phyloP scores from a whole-genome alignment of 225 moss, liverwort and hornwort species.

The Pseudoscleropodium purum region DNA sequence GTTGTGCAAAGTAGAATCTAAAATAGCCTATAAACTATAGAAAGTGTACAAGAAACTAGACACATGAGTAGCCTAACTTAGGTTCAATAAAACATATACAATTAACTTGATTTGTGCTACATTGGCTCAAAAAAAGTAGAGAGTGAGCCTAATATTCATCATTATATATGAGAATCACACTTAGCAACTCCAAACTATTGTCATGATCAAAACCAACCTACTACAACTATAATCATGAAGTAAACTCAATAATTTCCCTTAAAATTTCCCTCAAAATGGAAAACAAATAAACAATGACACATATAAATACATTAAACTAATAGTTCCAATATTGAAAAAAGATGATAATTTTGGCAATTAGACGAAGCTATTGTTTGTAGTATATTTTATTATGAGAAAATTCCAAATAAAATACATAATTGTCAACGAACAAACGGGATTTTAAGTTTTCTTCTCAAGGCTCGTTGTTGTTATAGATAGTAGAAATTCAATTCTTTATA shows the following conservation, averaged over 20 bases:
- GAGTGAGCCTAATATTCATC: not conserved
- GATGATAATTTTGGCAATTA: not conserved
- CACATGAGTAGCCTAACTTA: too few relatives aligned
- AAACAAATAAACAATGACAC: accelerated
- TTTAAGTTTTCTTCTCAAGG: not conserved
- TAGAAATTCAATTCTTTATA: not conserved
- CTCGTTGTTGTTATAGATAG: not conserved
- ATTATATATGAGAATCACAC: not conserved
- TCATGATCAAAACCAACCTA: not conserved
- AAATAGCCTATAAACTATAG: not conserved
- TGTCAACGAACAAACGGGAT: not conserved
- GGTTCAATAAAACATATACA: not conserved
- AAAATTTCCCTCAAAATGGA: not conserved
- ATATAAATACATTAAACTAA: not conserved
- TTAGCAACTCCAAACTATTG: not conserved
- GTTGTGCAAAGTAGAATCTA: not conserved
- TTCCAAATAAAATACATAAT: not conserved
- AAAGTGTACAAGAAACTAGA: not conserved
- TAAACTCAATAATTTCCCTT: accelerated
- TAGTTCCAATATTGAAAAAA: accelerated
- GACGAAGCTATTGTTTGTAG: accelerated
- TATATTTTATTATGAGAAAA: not conserved
- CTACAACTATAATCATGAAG: not conserved
- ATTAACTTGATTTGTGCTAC: not conserved
- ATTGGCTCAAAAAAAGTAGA: not conserved